Base-by-base conservation (phyloP, 108 stramenopile species). In the Nitzschia sp. region DNA sequence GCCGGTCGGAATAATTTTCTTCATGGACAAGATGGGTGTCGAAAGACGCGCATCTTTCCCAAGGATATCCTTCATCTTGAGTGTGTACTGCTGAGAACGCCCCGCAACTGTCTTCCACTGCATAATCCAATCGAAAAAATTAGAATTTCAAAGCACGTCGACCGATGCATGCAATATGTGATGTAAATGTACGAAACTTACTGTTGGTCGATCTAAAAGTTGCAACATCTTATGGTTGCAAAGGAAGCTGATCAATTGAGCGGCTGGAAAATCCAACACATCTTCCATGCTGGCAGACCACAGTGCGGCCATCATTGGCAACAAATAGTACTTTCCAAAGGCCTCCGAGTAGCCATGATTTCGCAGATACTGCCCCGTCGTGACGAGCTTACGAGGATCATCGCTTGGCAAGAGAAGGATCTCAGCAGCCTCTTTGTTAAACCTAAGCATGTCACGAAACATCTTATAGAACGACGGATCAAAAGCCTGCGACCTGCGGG, bases 171-270 rank as follows among this genome's bases (percentile, higher is more conserved):
- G 17, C 13, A 5, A 63, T 26, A 9, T 9, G 15, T 45, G 9
- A 41, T 19, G 45, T 21, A 15, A n/a, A n/a, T n/a, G n/a, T n/a
- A n/a, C n/a, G n/a, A n/a, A 27, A 78, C 79, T 63, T 58, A 83
- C 82, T 72, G 58, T 55, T 2, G 88, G 90, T 31, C 91, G 83
- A 47, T 85, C 78, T 35, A 91, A 80, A 17, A 93, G 45, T 60
- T 96, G 88, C 27, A 99, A 73, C 95, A 99, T 96, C 52, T 82
- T 75, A 83, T 99, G 98, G 78, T 98, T 98, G 84, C 86, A 89
- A 70, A 97, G 67, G 69, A 99, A 99, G 25, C 80, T 81, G 68
- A 96, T 82, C 57, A 99, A 73, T 41, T 91, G 85, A 6, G 41
- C 58, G 11, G 94, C 91, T 2, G 97, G 96, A 69, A 95, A 94